Percentiles rank a stretch among this genome's conserved stretches.
Evolutionary conservation across 2,329 filamentous ascomycete genomes (phyloP).

Genomic region (Metarhizium sp.): DNA sequence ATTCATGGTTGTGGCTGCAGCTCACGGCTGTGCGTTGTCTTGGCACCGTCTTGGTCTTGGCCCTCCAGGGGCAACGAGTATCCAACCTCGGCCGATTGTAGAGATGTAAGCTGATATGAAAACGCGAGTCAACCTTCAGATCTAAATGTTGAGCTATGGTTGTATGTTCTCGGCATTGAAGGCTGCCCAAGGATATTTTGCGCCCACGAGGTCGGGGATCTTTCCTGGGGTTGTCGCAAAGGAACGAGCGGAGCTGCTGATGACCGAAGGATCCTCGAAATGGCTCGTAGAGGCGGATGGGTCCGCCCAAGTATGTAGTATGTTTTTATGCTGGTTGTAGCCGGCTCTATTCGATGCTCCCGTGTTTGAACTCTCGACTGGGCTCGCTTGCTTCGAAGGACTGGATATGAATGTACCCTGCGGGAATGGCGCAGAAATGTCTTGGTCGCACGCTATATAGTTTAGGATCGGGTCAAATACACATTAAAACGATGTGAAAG

Average conservation of each 20-base stretch:
- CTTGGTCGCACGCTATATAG: background rate
- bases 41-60: background rate
- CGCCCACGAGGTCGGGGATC: too few species aligned
- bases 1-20: conserved; percentile 19
- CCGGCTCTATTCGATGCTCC: background rate
- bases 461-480: background rate
- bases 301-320: background rate
- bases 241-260: background rate
- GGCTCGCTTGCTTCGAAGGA: background rate
- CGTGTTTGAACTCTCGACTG: background rate
- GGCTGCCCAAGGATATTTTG: background rate
- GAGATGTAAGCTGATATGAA: background rate
- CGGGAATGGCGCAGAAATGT: background rate
- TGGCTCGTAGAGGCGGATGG: background rate
- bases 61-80: conserved; percentile 1
- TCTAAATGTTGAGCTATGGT: background rate
- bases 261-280: background rate
- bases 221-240: background rate
- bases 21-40: conserved; percentile 2
- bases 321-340: background rate
- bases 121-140: background rate
- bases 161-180: background rate
- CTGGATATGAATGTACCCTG: background rate
- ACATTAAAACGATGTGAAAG: background rate
- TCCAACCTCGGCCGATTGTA: background rate